Conservation (phyloP, 192 early-diverging fungal species). For the Thamnidium elegans region DNA sequence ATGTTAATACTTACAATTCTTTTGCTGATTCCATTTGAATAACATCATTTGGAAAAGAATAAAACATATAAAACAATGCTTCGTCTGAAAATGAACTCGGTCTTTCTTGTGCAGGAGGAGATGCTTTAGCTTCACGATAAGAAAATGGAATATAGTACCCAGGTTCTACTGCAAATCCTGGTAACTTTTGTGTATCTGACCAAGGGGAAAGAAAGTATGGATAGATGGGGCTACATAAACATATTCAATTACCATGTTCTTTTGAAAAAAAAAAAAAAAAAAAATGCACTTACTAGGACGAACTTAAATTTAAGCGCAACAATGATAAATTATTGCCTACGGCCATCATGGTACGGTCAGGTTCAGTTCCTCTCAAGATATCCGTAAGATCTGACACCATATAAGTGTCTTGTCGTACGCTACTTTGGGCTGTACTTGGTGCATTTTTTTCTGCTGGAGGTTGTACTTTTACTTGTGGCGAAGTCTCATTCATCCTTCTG, state of each 20-base stretch:
- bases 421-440: no score
- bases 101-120: background rate
- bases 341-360: slow-evolving; percentile 74
- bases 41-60: background rate
- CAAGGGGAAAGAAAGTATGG: slow-evolving; percentile 91
- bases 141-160: background rate
- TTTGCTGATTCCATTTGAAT: background rate
- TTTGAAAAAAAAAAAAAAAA: background rate
- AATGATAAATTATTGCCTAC: slow-evolving; percentile 87
- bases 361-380: slow-evolving; percentile 74
- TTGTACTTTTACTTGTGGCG: no score
- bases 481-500: no score
- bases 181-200: slow-evolving; percentile 65
- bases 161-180: slow-evolving; percentile 52
- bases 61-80: slow-evolving; percentile 15
- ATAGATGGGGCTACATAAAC: slow-evolving; percentile 54
- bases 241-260: background rate
- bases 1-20: slow-evolving; percentile 9
- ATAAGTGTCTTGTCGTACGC: slow-evolving; percentile 52
- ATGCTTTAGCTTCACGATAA: background rate
- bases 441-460: no score
- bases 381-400: slow-evolving; percentile 84
- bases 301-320: slow-evolving; percentile 73
- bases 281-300: slow-evolving; percentile 52
- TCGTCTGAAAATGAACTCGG: slow-evolving; percentile 5